phyloP scores from a whole-genome alignment of 345 rosid species.

The Eucalyptus coolabah region DNA sequence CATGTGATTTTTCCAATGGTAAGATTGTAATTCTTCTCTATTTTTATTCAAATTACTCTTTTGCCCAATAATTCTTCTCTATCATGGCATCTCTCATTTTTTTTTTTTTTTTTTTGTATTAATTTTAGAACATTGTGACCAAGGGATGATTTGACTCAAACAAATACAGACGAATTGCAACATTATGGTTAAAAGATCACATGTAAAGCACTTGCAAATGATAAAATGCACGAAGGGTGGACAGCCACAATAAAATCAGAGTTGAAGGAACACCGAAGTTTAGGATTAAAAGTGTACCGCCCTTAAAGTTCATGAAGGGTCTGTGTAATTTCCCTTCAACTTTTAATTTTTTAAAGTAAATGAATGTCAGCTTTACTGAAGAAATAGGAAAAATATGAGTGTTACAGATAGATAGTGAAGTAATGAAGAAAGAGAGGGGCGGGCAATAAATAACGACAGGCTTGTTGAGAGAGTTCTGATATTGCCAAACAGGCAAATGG shows the following conservation, averaged over 20 bases:
- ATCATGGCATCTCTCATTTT: not conserved
- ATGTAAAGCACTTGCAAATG: not conserved
- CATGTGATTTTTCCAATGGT: not conserved
- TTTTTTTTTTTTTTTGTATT: rapidly evolving
- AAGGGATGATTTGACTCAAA: not conserved
- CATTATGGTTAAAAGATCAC: no score
- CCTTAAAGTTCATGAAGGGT: no score
- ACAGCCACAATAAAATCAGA: not conserved
- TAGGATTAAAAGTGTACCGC: rapidly evolving
- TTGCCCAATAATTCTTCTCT: rapidly evolving
- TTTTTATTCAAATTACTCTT: not conserved
- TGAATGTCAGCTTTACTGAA: no score
- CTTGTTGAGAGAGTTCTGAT: no score
- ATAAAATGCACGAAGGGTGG: not conserved
- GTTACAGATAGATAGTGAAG: no score
- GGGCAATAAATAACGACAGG: no score
- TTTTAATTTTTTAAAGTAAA: no score
- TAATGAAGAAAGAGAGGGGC: no score
- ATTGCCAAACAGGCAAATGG: not conserved
- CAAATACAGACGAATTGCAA: no score
- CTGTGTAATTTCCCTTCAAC: no score
- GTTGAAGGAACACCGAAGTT: not conserved
- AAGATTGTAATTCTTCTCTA: not conserved
- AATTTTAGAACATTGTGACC: not conserved
- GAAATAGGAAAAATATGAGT: no score